Base-by-base conservation (phyloP, 805 yeast genomes). In the Candida stauntonica region DNA sequence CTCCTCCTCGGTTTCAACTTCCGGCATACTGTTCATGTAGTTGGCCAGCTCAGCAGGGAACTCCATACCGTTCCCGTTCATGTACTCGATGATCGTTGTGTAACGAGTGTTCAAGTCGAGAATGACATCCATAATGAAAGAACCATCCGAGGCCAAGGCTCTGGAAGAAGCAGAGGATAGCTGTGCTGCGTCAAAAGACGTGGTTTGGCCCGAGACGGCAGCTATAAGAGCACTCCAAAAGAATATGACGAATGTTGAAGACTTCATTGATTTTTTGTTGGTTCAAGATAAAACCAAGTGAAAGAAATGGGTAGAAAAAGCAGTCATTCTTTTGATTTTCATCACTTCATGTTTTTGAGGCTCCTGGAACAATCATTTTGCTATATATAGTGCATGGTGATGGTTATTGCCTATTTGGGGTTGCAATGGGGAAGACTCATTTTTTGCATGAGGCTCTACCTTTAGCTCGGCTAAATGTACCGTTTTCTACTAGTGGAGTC, bases 41-140 rank as follows among this genome's bases (percentile, higher is more conserved):
- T 64, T 54, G 5, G 58, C 60, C 5, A 64, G 41, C 2, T 38
- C 52, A 35, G 60, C 58, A n/a, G 70, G 70, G 28, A 64, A 49
- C 4, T 51, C 44, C 47, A 62, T 49, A 4, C 29, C 16, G n/a
- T 55, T 42, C 3, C 35, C 38, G 15, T 44, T 51, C 58, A 55
- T 55, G 32, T 41, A 52, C 8, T 41, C 29, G n/a, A 48, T 16
- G 30, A 50, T 47, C 0, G 44, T 29, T 17, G 44, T 30, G 31
- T 48, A 50, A 18, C 46, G 36, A 5, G 21, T 15, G 32, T 41
- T 44, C 26, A 55, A 36, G 32, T 55, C 58, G 15, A 42, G 3
- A 7, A 55, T 18, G 14, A 54, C 55, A 26, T 48, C 44, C 26
- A 32, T 46, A 21, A 55, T 45, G 8, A 55, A 18, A 1, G 45